Percentiles rank a stretch among this genome's conserved stretches.
Evolutionary conservation across 1,284 basidiomycete species (phyloP).

Genomic region (Termitomyces sp.): DNA sequence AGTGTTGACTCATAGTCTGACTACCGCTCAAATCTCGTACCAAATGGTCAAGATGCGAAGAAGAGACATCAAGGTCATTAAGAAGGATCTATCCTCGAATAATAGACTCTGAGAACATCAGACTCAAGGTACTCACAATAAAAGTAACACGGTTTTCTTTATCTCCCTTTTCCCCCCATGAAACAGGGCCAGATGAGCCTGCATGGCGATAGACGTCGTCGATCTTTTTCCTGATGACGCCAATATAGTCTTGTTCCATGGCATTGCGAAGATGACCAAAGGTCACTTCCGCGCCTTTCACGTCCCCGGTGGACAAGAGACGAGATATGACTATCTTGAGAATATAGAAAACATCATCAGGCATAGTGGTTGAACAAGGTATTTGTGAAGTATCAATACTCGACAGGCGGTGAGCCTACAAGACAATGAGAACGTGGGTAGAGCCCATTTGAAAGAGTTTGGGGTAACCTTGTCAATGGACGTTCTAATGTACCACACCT

Average conservation of each 20-base stretch:
- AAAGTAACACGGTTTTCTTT: slow-evolving; percentile 73
- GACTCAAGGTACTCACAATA: slow-evolving; percentile 54
- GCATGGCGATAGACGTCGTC: slow-evolving; percentile 78
- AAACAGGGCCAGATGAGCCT: slow-evolving; percentile 36
- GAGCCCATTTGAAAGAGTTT: neutral
- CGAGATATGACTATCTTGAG: slow-evolving; percentile 79
- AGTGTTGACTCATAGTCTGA: slow-evolving; percentile 62
- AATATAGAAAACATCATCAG: slow-evolving; percentile 94
- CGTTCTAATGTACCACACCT: slow-evolving; percentile 88
- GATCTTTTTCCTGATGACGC: slow-evolving; percentile 75
- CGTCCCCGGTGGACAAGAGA: slow-evolving; percentile 69
- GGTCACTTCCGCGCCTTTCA: slow-evolving; percentile 53
- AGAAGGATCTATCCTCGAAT: slow-evolving; percentile 59
- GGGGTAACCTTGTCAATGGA: slow-evolving; percentile 78
- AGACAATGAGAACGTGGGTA: slow-evolving; percentile 7
- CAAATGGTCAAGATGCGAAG: slow-evolving; percentile 80
- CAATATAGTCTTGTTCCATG: slow-evolving; percentile 77
- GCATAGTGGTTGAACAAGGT: slow-evolving; percentile 64
- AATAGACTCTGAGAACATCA: neutral
- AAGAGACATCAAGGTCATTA: slow-evolving; percentile 87
- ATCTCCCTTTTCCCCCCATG: slow-evolving; percentile 69
- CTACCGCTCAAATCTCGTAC: slow-evolving; percentile 63
- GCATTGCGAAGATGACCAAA: slow-evolving; percentile 63
- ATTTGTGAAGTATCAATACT: slow-evolving; percentile 62
- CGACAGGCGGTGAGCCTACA: slow-evolving; percentile 67